A percentile compares a stretch with the other conserved stretches of the same genome.
phyloP scores from a whole-genome alignment of 2,329 filamentous ascomycete genomes.

The Cercospora sojina region DNA sequence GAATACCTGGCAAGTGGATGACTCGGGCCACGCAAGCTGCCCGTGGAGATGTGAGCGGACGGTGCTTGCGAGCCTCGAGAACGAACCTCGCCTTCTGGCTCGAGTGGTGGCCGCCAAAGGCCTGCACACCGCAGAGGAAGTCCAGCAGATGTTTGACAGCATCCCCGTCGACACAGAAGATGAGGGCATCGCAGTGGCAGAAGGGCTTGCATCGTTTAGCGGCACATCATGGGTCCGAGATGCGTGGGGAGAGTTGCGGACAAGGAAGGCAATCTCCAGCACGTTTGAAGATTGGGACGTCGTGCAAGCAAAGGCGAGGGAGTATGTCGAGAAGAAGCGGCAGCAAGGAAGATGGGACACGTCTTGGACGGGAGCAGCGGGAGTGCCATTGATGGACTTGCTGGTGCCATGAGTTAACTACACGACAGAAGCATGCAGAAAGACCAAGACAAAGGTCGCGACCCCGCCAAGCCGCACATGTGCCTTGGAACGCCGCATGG shows the following conservation, averaged over 20 bases:
- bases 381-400: background rate
- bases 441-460: background rate
- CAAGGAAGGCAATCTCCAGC: background rate
- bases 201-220: background rate
- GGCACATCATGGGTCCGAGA: background rate
- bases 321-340: background rate
- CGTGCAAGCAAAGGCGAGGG: background rate
- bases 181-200: background rate
- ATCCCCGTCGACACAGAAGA: background rate
- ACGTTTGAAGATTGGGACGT: background rate
- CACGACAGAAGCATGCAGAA: background rate
- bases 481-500: background rate
- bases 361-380: background rate
- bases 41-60: slow-evolving; percentile 22
- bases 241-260: background rate
- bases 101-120: slow-evolving; percentile 20
- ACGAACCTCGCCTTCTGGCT: slow-evolving; percentile 15
- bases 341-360: background rate
- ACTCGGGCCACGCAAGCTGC: background rate
- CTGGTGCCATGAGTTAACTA: too few species aligned
- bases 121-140: background rate
- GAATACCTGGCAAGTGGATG: slow-evolving; percentile 16
- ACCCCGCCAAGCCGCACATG: background rate
- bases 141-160: background rate
- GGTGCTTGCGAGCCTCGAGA: background rate